Conservation (phyloP, 345 rosid genomes). For the Trapa incisa region DNA sequence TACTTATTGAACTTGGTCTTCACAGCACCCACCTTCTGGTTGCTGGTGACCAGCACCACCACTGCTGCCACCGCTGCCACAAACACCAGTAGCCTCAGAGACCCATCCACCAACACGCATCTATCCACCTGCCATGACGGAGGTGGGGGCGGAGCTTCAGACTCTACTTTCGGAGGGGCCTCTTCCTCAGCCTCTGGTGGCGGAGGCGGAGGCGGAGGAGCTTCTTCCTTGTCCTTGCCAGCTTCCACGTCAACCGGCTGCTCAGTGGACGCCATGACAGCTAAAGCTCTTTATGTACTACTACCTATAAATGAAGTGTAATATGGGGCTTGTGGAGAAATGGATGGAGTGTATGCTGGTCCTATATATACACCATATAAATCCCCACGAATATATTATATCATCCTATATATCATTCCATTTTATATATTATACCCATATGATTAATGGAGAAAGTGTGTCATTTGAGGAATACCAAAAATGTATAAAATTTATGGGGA, state of each 20-base stretch:
- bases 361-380: not conserved
- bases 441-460: too few relatives aligned
- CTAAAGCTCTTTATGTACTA: not conserved
- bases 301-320: not conserved
- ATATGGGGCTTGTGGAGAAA: not conserved
- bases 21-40: conserved; percentile 28
- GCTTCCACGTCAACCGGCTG: conserved; percentile 22
- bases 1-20: conserved; percentile 54
- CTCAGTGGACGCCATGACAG: conserved; percentile 37
- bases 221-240: conserved; percentile 9
- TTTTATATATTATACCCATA: too few relatives aligned
- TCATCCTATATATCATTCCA: too few relatives aligned
- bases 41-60: conserved; percentile 44
- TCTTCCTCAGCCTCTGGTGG: conserved; percentile 7
- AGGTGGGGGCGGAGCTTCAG: conserved; percentile 8
- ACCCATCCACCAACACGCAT: conserved; percentile 23
- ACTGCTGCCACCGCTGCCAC: conserved; percentile 36
- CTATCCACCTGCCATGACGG: conserved; percentile 4
- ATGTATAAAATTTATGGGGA: too few relatives aligned
- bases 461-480: too few relatives aligned
- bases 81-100: conserved; percentile 42
- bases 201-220: conserved; percentile 11
- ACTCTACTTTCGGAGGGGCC: not conserved
- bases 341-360: not conserved
- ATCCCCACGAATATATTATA: too few relatives aligned